Evolutionary conservation across 1,139 yeast species (phyloP).

Genomic region (Yamadazyma mexicana): DNA sequence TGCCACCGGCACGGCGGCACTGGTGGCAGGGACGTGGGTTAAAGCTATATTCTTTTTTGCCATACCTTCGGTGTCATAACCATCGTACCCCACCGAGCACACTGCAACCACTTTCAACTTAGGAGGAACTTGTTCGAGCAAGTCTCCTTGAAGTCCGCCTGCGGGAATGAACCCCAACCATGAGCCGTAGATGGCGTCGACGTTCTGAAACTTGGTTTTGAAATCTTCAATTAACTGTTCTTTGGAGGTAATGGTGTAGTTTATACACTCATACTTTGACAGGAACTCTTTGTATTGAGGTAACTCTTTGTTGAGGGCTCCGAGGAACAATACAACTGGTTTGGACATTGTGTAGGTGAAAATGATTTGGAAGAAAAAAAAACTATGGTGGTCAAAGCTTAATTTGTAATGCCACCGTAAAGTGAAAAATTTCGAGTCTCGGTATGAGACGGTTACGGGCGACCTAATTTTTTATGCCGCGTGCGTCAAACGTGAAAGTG

Average conservation of each 20-base stretch:
- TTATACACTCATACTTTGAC: conserved; percentile 43
- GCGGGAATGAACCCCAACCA: conserved; percentile 55
- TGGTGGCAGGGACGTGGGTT: conserved; percentile 66
- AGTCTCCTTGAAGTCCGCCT: conserved; percentile 50
- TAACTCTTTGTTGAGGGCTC: conserved; percentile 37
- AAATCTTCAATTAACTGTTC: conserved; percentile 43
- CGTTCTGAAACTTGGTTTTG: conserved; percentile 31
- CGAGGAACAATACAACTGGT: conserved; percentile 47
- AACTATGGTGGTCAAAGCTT: neutral
- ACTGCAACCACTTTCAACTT: conserved; percentile 57
- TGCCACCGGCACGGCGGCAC: conserved; percentile 72
- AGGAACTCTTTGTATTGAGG: conserved; percentile 38
- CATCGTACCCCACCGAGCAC: conserved; percentile 73
- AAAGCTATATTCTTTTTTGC: conserved; percentile 48
- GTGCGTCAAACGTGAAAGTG: too few species aligned
- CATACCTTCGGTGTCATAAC: conserved; percentile 47
- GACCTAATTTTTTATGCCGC: too few species aligned
- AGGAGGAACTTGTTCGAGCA: conserved; percentile 53
- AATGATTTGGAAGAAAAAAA: neutral
- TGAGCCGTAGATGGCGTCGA: conserved; percentile 63
- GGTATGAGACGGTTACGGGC: too few species aligned
- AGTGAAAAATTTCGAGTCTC: too few species aligned
- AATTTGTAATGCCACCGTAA: neutral
- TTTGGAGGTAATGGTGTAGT: conserved; percentile 40
- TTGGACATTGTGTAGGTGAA: conserved; percentile 7